Conservation (phyloP, 192 early-diverging fungal species). For the Allomyces macrogynus region DNA sequence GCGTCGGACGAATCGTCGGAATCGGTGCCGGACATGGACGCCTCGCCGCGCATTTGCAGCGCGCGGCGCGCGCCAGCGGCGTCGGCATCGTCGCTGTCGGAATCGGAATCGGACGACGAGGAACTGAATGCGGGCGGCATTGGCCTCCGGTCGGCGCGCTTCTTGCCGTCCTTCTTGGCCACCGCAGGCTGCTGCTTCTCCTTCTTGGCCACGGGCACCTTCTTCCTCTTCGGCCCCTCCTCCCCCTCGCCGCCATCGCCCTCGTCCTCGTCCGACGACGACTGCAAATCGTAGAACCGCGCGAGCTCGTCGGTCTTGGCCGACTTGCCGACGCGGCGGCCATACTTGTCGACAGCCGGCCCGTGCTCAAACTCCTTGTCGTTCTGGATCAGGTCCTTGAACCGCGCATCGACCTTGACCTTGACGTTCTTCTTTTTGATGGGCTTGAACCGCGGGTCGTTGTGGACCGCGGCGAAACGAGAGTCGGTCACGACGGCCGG, state of each 20-base stretch:
- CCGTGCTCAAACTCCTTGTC: conserved; percentile 36
- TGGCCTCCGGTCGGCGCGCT: background rate
- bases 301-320: conserved; percentile 14
- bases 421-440: conserved; percentile 64
- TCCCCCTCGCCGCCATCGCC: conserved; percentile 14
- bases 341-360: conserved; percentile 32
- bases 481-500: conserved; percentile 30
- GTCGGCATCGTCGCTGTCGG: conserved; percentile 16
- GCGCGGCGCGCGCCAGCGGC: conserved; percentile 7
- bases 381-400: conserved; percentile 53
- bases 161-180: background rate
- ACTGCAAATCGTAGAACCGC: conserved; percentile 38
- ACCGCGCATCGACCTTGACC: conserved; percentile 74
- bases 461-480: conserved; percentile 56
- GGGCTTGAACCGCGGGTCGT: conserved; percentile 60
- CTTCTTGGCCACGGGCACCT: conserved; percentile 11
- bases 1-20: conserved; percentile 5
- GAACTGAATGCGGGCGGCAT: too few species aligned
- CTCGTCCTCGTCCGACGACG: conserved; percentile 8
- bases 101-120: conserved; percentile 1
- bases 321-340: conserved; percentile 10
- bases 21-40: conserved; percentile 3
- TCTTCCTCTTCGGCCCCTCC: conserved; percentile 14
- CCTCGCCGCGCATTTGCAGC: background rate
- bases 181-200: background rate